These are phyloP conservation scores for Fusarium brevicatenulatum DNA, from an alignment of 2,329 filamentous ascomycete species.

Conservation along the genomic window DNA sequence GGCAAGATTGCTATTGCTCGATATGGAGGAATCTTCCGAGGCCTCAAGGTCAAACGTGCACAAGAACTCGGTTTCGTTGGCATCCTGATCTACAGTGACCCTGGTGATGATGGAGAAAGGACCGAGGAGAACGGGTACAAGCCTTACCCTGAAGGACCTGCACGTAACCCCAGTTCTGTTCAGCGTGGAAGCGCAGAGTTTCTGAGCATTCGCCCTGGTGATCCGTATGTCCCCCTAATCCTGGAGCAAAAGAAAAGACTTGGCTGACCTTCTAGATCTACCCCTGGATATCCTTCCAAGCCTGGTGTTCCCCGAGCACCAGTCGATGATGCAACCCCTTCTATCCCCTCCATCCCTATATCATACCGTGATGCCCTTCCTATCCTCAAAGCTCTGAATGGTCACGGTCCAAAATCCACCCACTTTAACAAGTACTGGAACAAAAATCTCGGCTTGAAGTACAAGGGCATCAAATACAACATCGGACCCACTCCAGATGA, in stretches of 20 bases:
- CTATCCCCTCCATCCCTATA: conserved; percentile 90
- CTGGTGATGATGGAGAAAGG: conserved; percentile 84
- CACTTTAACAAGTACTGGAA: conserved; percentile 80
- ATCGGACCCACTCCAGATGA: conserved; percentile 82
- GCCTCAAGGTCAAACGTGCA: conserved; percentile 91
- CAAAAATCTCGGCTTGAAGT: conserved; percentile 74
- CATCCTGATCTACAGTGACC: conserved; percentile 86
- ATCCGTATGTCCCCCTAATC: conserved; percentile 65
- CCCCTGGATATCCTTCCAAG: conserved; percentile 92
- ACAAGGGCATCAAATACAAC: conserved; percentile 86
- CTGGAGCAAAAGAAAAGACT: background rate
- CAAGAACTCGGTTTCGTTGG: conserved; percentile 91
- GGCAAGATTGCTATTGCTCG: conserved; percentile 90
- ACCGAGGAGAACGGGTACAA: conserved; percentile 84
- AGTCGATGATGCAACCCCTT: conserved; percentile 75
- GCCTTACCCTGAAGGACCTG: conserved; percentile 85
- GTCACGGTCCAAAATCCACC: conserved; percentile 80
- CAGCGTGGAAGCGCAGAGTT: conserved; percentile 90
- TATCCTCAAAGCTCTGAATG: conserved; percentile 89
- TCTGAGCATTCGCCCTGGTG: conserved; percentile 73
- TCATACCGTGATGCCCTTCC: conserved; percentile 89
- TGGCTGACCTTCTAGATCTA: conserved; percentile 65
- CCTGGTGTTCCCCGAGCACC: conserved; percentile 83
- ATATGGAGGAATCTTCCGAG: conserved; percentile 88
- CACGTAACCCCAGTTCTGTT: conserved; percentile 86